A percentile compares a stretch with the other conserved stretches of the same genome.
Evolutionary conservation across 2,329 filamentous ascomycete species (phyloP).

Genomic region (Calonectria pseudoturangicola): DNA sequence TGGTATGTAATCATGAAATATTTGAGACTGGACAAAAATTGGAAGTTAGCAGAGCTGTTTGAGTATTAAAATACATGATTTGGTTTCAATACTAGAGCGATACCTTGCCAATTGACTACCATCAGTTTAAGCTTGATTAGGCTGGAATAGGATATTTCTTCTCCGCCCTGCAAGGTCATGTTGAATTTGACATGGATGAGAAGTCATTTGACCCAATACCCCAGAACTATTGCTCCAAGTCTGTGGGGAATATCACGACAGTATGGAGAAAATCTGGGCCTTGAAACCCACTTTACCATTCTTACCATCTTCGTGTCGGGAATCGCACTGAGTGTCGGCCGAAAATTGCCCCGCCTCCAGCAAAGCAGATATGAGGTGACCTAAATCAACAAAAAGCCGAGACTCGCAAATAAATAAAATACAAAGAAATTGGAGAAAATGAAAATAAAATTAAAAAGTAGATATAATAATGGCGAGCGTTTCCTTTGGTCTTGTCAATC

Average conservation of each 20-base stretch:
- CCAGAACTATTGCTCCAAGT: background rate
- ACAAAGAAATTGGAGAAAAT: too few relatives aligned
- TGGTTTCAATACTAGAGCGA: background rate
- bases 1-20: too few relatives aligned
- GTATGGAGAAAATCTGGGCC: background rate
- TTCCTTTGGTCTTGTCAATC: too few relatives aligned
- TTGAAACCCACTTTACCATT: background rate
- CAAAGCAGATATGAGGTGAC: too few relatives aligned
- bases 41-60: too few relatives aligned
- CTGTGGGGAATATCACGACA: background rate
- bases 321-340: background rate
- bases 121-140: background rate
- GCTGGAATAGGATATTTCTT: background rate
- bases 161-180: background rate
- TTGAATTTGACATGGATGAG: background rate
- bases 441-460: too few relatives aligned
- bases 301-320: background rate
- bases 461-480: too few relatives aligned
- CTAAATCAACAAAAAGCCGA: background rate
- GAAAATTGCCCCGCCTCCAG: background rate
- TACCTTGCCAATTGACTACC: background rate
- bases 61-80: too few relatives aligned
- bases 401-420: too few relatives aligned
- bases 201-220: slow-evolving; percentile 13
- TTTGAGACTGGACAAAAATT: too few relatives aligned